Conservation (phyloP, 768 basidiomycete species). For the Termitomyces sp. region DNA sequence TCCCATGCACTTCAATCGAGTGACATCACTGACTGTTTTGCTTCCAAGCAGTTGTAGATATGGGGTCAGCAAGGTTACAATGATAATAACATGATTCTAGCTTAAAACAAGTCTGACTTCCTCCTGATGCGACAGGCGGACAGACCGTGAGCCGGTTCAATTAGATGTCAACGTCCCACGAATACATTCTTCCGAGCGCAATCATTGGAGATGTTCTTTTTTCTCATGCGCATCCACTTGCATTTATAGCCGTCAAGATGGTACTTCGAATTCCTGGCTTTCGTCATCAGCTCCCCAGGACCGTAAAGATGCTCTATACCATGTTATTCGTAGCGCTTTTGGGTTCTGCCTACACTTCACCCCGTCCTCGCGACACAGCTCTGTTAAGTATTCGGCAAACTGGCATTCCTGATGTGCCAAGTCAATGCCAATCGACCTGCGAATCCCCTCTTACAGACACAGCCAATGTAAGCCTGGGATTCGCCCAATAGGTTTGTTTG, state of each 20-base stretch:
- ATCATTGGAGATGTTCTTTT: too few relatives aligned
- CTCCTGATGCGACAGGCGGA: too few relatives aligned
- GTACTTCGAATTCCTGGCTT: neutral
- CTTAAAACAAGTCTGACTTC: too few relatives aligned
- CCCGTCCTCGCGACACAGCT: neutral
- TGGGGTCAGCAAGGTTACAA: too few relatives aligned
- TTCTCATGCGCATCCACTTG: too few relatives aligned
- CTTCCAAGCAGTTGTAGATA: too few relatives aligned
- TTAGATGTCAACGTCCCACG: too few relatives aligned
- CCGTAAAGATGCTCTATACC: neutral
- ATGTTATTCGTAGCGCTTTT: neutral
- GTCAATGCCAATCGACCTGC: constrained; percentile 26
- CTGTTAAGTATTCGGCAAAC: constrained; percentile 16
- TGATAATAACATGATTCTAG: too few relatives aligned
- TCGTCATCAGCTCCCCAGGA: neutral
- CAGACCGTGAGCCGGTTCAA: too few relatives aligned
- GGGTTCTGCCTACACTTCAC: neutral
- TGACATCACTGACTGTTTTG: too few relatives aligned
- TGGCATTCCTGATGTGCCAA: constrained; percentile 17
- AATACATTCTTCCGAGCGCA: too few relatives aligned
- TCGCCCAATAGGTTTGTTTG: neutral
- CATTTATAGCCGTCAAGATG: neutral
- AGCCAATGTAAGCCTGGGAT: constrained; percentile 11
- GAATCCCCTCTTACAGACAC: constrained; percentile 17
- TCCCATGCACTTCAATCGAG: too few relatives aligned